Evolutionary conservation across 164 flowering plant species (phyloP).

Genomic region (Malania oleifera): DNA sequence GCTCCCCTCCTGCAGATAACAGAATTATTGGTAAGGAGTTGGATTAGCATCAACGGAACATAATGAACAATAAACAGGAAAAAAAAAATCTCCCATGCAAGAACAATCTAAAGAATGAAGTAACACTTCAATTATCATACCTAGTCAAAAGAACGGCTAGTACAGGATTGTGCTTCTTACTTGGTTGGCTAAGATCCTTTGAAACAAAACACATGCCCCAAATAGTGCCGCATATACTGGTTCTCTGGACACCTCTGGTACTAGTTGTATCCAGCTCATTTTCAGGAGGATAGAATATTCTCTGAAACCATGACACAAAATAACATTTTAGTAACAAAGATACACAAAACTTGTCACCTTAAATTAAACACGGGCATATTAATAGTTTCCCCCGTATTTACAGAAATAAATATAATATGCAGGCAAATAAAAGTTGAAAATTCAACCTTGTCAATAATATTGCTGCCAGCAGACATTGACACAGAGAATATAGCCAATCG

Average conservation of each 20-base stretch:
- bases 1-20: slow-evolving; percentile 48
- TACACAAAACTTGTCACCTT: slow-evolving; percentile 1
- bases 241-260: slow-evolving; percentile 25
- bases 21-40: slow-evolving; percentile 5
- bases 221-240: slow-evolving; percentile 63
- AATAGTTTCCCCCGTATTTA: neutral
- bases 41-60: neutral
- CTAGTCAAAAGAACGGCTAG: slow-evolving; percentile 78
- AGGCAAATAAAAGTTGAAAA: slow-evolving; percentile 5
- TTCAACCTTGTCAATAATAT: slow-evolving; percentile 69
- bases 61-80: slow-evolving; percentile 1
- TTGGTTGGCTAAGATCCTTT: slow-evolving; percentile 32
- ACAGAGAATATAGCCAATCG: slow-evolving; percentile 68
- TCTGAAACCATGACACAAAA: slow-evolving; percentile 39
- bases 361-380: no score
- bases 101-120: slow-evolving; percentile 8
- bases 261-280: slow-evolving; percentile 32
- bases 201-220: slow-evolving; percentile 98
- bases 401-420: slow-evolving; percentile 1
- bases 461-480: slow-evolving; percentile 46
- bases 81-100: neutral
- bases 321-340: neutral
- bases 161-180: slow-evolving; percentile 47
- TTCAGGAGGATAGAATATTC: slow-evolving; percentile 63
- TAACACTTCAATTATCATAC: slow-evolving; percentile 25